Evolutionary conservation across 805 yeast genomes (phyloP).

Genomic region (Starmera pachycereana): DNA sequence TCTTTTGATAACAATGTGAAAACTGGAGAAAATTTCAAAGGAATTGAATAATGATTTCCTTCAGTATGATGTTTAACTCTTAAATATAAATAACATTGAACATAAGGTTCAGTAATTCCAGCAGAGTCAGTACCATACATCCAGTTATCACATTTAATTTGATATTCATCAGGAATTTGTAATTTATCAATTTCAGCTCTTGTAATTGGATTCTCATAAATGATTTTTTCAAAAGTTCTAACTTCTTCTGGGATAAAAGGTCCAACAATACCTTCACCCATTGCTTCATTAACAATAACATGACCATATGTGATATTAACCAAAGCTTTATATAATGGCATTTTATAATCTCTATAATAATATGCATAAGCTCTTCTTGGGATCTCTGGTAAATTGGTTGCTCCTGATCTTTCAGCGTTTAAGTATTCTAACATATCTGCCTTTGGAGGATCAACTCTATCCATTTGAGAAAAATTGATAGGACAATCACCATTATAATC

Average conservation of each 20-base stretch:
- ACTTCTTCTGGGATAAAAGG: constrained; percentile 64
- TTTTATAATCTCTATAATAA: constrained; percentile 45
- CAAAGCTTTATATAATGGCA: constrained; percentile 59
- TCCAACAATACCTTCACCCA: constrained; percentile 57
- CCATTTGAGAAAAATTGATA: constrained; percentile 58
- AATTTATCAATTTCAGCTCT: constrained; percentile 57
- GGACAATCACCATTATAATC: constrained; percentile 41
- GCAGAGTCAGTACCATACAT: constrained; percentile 73
- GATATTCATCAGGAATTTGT: constrained; percentile 42
- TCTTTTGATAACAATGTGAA: constrained; percentile 51
- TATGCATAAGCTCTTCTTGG: constrained; percentile 61
- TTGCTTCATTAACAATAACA: constrained; percentile 42
- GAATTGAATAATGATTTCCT: constrained; percentile 68
- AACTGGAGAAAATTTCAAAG: constrained; percentile 65
- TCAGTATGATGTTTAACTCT: constrained; percentile 51
- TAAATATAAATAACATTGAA: constrained; percentile 70
- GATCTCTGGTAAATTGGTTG: constrained; percentile 37
- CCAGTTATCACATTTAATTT: constrained; percentile 69
- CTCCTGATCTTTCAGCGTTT: constrained; percentile 53
- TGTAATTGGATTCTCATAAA: constrained; percentile 45
- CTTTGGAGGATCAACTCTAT: constrained; percentile 73
- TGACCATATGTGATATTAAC: constrained; percentile 56
- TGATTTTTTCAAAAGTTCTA: constrained; percentile 38
- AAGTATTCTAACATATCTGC: constrained; percentile 55
- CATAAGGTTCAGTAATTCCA: constrained; percentile 37